Evolutionary conservation across 768 basidiomycete species (phyloP).

Genomic region (Podaxis rugospora): DNA sequence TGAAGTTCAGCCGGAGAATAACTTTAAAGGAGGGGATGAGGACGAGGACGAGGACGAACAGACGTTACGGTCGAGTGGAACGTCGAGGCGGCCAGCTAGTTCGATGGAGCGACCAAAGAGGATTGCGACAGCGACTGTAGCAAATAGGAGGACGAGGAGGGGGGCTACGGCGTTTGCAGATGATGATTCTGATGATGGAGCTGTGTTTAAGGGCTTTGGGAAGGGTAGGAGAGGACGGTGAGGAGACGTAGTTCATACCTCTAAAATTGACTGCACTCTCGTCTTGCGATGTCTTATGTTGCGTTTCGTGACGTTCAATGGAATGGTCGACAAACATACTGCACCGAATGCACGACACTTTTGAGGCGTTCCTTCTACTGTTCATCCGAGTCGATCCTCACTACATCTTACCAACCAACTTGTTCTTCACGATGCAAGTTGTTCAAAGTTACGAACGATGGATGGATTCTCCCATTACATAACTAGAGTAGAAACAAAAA

Average conservation of each 20-base stretch:
- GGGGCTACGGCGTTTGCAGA: slow-evolving; percentile 33
- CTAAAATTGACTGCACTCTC: too few relatives aligned
- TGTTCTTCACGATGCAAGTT: too few relatives aligned
- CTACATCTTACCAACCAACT: too few relatives aligned
- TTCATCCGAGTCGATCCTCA: too few relatives aligned
- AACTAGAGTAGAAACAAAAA: too few relatives aligned
- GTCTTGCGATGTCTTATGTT: too few relatives aligned
- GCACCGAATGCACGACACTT: too few relatives aligned
- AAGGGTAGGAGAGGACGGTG: slow-evolving; percentile 15
- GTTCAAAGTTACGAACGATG: too few relatives aligned
- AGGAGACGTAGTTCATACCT: background rate
- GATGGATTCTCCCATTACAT: too few relatives aligned
- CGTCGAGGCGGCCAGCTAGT: slow-evolving; percentile 15
- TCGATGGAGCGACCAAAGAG: slow-evolving; percentile 19
- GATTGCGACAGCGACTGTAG: slow-evolving; percentile 13
- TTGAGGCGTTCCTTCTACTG: too few relatives aligned
- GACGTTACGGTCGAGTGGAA: slow-evolving; percentile 23
- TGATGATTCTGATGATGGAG: slow-evolving; percentile 70
- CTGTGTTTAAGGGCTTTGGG: slow-evolving; percentile 63
- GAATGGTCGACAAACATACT: too few relatives aligned
- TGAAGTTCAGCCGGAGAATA: background rate
- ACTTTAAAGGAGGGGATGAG: slow-evolving; percentile 18
- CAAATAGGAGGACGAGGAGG: slow-evolving; percentile 25
- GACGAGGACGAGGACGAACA: slow-evolving; percentile 26
- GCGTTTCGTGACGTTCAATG: too few relatives aligned